These are phyloP conservation scores for Salix suchowensis DNA, from an alignment of 345 rosid species.

Conservation along the genomic window DNA sequence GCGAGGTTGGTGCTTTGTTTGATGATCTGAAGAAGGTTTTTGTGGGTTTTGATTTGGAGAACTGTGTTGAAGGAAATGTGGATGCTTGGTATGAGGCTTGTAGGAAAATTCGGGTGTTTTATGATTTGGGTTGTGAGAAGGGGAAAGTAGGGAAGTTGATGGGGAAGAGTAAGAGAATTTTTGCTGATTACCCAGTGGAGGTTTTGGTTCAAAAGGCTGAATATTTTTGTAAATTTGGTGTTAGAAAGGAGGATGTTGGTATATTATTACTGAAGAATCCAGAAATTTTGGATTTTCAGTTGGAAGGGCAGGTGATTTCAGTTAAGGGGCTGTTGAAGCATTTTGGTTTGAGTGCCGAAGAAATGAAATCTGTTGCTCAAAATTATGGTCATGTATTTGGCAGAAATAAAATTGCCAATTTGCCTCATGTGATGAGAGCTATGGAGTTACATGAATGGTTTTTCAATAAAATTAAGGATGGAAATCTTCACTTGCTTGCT, in stretches of 20 bases:
- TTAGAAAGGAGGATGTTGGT: constrained; percentile 36
- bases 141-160: constrained; percentile 46
- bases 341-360: constrained; percentile 41
- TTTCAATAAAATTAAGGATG: constrained; percentile 40
- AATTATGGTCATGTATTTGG: constrained; percentile 26
- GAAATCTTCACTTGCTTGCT: constrained; percentile 37
- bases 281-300: constrained; percentile 38
- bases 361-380: constrained; percentile 21
- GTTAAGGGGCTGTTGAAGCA: constrained; percentile 45
- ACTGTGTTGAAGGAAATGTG: constrained; percentile 39
- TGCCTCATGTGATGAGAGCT: constrained; percentile 44
- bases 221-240: constrained; percentile 51
- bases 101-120: constrained; percentile 43
- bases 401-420: constrained; percentile 45
- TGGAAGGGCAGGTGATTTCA: constrained; percentile 38
- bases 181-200: constrained; percentile 39
- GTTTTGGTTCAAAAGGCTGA: constrained; percentile 32
- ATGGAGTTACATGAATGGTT: constrained; percentile 42
- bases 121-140: constrained; percentile 43
- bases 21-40: constrained; percentile 44
- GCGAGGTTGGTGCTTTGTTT: constrained; percentile 32
- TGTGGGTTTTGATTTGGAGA: constrained; percentile 34
- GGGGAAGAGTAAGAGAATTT: constrained; percentile 34
- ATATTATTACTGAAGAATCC: constrained; percentile 48
- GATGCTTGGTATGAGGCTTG: constrained; percentile 48